Evolutionary conservation across 345 rosid species (phyloP).

Genomic region (Rhizophora apiculata): DNA sequence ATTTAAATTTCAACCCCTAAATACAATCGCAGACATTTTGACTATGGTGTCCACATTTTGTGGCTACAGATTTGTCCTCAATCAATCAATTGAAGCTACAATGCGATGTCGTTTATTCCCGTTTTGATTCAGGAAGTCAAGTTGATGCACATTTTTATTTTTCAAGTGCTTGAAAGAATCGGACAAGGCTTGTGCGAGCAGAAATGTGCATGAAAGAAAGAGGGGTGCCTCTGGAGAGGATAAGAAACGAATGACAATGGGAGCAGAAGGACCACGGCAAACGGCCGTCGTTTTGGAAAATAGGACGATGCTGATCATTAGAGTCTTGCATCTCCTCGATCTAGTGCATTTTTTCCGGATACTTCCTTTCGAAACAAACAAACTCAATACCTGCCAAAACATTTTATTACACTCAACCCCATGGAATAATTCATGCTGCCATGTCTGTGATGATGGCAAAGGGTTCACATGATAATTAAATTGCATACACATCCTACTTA

Average conservation of each 20-base stretch:
- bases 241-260: slow-evolving; percentile 5
- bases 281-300: slow-evolving; percentile 25
- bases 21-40: too few species aligned
- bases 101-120: too few species aligned
- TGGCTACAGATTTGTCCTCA: too few species aligned
- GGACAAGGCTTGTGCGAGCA: background rate
- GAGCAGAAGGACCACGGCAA: slow-evolving; percentile 18
- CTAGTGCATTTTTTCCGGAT: background rate
- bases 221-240: background rate
- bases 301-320: slow-evolving; percentile 15
- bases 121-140: too few species aligned
- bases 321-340: slow-evolving; percentile 13
- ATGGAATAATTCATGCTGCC: background rate
- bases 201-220: background rate
- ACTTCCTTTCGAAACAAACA: background rate
- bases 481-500: too few species aligned
- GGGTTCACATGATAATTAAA: background rate
- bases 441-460: slow-evolving; percentile 9
- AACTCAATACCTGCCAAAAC: too few species aligned
- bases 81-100: too few species aligned
- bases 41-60: too few species aligned
- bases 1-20: too few species aligned
- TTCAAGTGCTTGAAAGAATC: background rate
- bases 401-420: background rate
- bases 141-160: too few species aligned